phyloP scores from a whole-genome alignment of 2,329 filamentous ascomycete species.

The Talaromyces sp. region DNA sequence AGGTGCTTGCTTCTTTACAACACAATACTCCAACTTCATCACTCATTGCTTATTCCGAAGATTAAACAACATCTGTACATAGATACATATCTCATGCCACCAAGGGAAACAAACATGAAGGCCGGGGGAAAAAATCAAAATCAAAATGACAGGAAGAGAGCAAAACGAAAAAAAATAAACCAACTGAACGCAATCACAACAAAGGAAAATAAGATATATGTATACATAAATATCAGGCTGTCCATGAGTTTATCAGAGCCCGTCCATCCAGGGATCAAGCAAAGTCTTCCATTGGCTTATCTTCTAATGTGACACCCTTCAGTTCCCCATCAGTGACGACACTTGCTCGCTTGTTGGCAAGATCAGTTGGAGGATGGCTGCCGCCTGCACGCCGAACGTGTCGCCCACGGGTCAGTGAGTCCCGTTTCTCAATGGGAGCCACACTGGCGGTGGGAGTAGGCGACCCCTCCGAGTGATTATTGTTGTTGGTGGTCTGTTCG shows the following conservation, averaged over 20 bases:
- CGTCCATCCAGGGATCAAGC: neutral
- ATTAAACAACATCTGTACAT: constrained; percentile 11
- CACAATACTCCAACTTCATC: neutral
- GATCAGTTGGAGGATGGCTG: constrained; percentile 38
- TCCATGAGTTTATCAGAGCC: neutral
- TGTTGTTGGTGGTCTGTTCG: constrained; percentile 27
- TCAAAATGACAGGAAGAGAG: neutral
- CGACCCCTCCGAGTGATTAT: constrained; percentile 30
- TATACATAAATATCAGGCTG: constrained; percentile 12
- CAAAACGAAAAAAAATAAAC: neutral
- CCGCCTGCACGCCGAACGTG: constrained; percentile 51
- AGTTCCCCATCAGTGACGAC: constrained; percentile 39
- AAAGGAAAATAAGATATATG: constrained; percentile 6
- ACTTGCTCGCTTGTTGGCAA: constrained; percentile 33
- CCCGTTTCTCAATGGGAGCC: constrained; percentile 57
- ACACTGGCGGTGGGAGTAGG: constrained; percentile 32
- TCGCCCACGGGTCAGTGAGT: constrained; percentile 58
- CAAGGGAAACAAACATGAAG: constrained; percentile 5
- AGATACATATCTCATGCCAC: constrained; percentile 18
- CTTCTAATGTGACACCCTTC: constrained; percentile 63
- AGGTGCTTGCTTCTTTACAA: neutral
- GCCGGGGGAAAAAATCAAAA: neutral
- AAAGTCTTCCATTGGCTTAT: constrained; percentile 75
- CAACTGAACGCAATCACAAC: neutral
- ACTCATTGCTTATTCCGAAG: neutral